Base-by-base conservation (phyloP, 768 basidiomycete species). In the Thelephora ganbajun region DNA sequence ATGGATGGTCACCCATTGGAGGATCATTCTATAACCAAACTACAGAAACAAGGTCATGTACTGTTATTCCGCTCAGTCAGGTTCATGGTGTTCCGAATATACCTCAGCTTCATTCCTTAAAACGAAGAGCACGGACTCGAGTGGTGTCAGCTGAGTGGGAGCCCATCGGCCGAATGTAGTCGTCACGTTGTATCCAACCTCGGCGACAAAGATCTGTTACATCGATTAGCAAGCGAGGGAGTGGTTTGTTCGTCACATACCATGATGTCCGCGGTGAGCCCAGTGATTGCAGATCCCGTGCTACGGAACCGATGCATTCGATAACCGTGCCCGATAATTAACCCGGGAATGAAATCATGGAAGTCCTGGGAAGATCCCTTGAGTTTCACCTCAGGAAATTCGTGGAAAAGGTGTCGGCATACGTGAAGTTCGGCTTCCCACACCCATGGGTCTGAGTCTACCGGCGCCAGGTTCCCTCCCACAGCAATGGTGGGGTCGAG, bases 301-400 rank as follows among this genome's bases (percentile, higher is more conserved):
- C 82, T 80, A 33, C 86, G 74, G 56, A 94, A 82, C 6, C 90
- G 79, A 58, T 93, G 87, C 77, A 88, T 80, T 14, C 91, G 76
- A 54, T 91, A 92, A 0, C 64, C 53, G 7, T 69, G 67, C 34
- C 70, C 65, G 33, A 68, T 71, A 7, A 80, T 61, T 63, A 74
- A 69, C 1, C 67, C 57, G 1, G 74, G 60, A 33, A 60, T 50
- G 7, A 69, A 59, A 56, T 87, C 85, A 2, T 68, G 73, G 4
- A 69, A 70, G 56, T 70, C 76, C 84, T 87, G 52, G 48, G 22
- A 1, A 18, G 14, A 35, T 12, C 41, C 11, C 42, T 9, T 30
- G 26, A 30, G 16, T 43, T 5, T 50, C 34, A n/a, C 6, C 33
- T 46, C 48, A 45, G 13, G 14, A n/a, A 46, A 1, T 22, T 16